A percentile compares a stretch with the other conserved stretches of the same genome.
Evolutionary conservation across 2,329 filamentous ascomycete species (phyloP).

Genomic region (Xylaria multiplex): DNA sequence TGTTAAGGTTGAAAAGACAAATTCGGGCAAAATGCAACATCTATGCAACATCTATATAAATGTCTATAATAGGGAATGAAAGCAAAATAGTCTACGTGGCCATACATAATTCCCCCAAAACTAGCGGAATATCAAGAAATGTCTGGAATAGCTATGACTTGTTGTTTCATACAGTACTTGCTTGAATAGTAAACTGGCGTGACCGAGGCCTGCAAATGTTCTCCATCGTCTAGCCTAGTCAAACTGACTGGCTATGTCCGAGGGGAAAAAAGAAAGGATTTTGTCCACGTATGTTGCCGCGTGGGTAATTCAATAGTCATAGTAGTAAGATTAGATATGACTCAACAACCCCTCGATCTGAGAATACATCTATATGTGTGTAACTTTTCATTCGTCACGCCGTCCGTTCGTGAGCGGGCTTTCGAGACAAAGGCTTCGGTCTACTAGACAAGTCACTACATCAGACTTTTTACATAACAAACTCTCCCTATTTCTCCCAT

Average conservation of each 20-base stretch:
- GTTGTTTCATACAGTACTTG: too few species aligned
- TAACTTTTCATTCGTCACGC: conserved; percentile 5
- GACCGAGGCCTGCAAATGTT: not conserved
- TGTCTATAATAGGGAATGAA: not conserved
- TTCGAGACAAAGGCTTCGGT: not conserved
- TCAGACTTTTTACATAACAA: conserved; percentile 2
- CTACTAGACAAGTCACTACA: not conserved
- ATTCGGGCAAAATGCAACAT: not conserved
- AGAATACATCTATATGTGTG: conserved; percentile 6
- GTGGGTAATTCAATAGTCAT: conserved; percentile 7
- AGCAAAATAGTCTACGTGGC: not conserved
- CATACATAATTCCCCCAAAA: too few species aligned
- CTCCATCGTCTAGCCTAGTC: not conserved
- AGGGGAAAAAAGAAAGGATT: not conserved
- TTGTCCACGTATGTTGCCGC: conserved; percentile 5
- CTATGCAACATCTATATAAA: not conserved
- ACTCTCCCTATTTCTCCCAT: not conserved
- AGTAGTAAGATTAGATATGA: conserved; percentile 14
- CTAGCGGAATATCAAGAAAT: too few species aligned
- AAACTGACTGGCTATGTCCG: not conserved
- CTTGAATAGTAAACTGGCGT: too few species aligned
- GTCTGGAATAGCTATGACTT: too few species aligned
- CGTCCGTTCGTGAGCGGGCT: not conserved
- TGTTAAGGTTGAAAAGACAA: not conserved
- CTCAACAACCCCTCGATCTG: conserved; percentile 22